Evolutionary conservation across 495 filamentous ascomycete species (phyloP).

Genomic region (Aspergillus wentii): DNA sequence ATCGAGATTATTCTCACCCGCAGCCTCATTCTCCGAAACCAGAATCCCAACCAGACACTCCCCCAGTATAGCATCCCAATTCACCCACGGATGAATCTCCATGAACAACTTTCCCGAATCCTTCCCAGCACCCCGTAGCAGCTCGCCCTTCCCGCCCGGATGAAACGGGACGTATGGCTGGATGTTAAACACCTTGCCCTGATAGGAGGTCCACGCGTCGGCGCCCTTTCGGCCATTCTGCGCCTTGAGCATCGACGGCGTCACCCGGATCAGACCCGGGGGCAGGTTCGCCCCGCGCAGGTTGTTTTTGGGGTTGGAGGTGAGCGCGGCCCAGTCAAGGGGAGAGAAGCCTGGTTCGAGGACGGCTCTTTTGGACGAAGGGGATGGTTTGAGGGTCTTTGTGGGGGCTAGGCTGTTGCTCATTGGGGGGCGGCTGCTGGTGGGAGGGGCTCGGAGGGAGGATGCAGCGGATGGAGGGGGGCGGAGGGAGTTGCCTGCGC

Average conservation of each 20-base stretch:
- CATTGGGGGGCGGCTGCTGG: conserved; percentile 24
- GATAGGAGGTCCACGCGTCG: conserved; percentile 83
- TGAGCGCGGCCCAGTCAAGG: conserved; percentile 88
- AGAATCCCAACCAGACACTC: conserved; percentile 82
- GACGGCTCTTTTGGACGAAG: conserved; percentile 54
- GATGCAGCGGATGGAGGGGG: conserved; percentile 32
- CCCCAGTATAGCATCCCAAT: conserved; percentile 88
- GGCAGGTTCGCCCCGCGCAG: conserved; percentile 58
- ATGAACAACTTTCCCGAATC: conserved; percentile 72
- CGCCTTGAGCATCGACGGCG: conserved; percentile 68
- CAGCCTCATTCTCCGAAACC: conserved; percentile 68
- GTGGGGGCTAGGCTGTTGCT: conserved; percentile 27
- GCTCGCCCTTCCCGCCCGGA: conserved; percentile 82
- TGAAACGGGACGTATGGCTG: conserved; percentile 86
- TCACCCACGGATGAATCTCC: conserved; percentile 96
- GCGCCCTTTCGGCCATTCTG: conserved; percentile 75
- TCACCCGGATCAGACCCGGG: conserved; percentile 56
- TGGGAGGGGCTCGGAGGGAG: conserved; percentile 24
- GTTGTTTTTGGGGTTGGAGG: conserved; percentile 57
- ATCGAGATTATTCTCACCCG: conserved; percentile 49
- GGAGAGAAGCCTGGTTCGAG: conserved; percentile 86
- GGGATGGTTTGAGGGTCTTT: conserved; percentile 31
- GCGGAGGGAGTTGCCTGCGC: conserved; percentile 13
- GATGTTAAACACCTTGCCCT: conserved; percentile 90
- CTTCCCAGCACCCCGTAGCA: conserved; percentile 73